phyloP scores from a whole-genome alignment of 441 rosid genomes.

The Pelargonium fulgidum region DNA sequence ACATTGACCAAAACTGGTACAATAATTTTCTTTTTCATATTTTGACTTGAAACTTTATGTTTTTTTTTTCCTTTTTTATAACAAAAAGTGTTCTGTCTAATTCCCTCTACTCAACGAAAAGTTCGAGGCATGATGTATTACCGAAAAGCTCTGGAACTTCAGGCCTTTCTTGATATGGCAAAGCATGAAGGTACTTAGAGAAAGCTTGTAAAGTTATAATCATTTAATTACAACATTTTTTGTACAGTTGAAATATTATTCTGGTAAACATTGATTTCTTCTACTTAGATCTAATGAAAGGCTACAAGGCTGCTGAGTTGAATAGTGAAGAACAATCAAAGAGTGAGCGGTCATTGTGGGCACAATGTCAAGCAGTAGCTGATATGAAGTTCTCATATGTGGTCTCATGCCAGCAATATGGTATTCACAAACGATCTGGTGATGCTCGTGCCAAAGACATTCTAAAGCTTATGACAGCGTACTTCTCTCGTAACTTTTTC shows the following conservation, averaged over 20 bases:
- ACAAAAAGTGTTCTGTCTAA: conserved; percentile 11
- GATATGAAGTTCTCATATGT: conserved; percentile 96
- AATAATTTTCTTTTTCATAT: not conserved
- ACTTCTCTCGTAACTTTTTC: conserved; percentile 16
- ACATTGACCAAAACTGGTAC: conserved; percentile 97
- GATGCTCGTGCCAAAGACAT: conserved; percentile 82
- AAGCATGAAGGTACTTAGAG: conserved; percentile 63
- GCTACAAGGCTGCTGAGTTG: conserved; percentile 83
- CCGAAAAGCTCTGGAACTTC: conserved; percentile 96
- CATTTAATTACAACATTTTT: conserved; percentile 16
- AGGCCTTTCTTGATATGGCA: conserved; percentile 99
- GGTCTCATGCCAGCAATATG: conserved; percentile 96
- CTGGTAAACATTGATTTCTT: conserved; percentile 19
- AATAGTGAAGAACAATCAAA: conserved; percentile 58
- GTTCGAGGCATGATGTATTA: conserved; percentile 99
- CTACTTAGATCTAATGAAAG: conserved; percentile 86
- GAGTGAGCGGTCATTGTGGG: conserved; percentile 75
- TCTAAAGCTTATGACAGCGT: conserved; percentile 86
- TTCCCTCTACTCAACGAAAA: conserved; percentile 27
- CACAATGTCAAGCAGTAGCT: conserved; percentile 93
- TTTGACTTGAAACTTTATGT: not conserved
- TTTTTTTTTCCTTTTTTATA: conserved; percentile 2
- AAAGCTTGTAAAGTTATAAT: conserved; percentile 1
- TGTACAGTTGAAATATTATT: conserved; percentile 13
- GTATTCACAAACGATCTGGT: conserved; percentile 83